Evolutionary conservation across 495 filamentous ascomycete species (phyloP), one percentile per base, ranked within the genome.

Genomic region (Friedmanniomyces simplex): DNA sequence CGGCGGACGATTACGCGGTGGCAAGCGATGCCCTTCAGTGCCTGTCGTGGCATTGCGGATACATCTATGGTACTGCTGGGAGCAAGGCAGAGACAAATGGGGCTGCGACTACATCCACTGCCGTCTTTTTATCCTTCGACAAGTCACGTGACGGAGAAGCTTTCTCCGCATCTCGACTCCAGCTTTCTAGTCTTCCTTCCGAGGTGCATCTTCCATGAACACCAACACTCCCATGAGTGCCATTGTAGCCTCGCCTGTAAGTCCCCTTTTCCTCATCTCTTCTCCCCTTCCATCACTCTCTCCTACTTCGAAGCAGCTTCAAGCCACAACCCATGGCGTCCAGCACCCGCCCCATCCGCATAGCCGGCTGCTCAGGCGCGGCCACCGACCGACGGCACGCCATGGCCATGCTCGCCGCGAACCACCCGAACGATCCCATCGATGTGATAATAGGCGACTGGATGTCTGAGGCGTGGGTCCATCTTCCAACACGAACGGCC

Each of bases 371-470:
- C 46, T 82, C 78, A 21, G 79, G 79, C 61, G 75, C 76, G 57
- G 71, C 74, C n/a, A 76, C 76, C 18, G 79, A 81, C 63, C 76
- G 79, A 12, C 77, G 78, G 43, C 70, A 78, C 72, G 79, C 77
- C 14, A 79, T 82, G 59, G 68, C 71, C 12, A 68, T 74, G 43
- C 75, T 82, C 57, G 78, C 79, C 10, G 67, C 64, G 14, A 73
- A 78, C 54, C 64, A 70, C 50, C 67, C 72, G n/a, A 66, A 61
- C 37, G 78, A 80, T 39, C 77, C 74, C 0, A 69, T 81, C 32
- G 78, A 81, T 67, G 75, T 82, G 14, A 77, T 82, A 24, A 76
- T 74, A 21, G 78, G 77, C 13, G 79, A 82, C 62, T 81, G 76
- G 68, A 78, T 82, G 77, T 75, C 71, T 54, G 78, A 82, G 59